Evolutionary conservation across 768 basidiomycete species (phyloP).

Genomic region (Amanita jacksonii): DNA sequence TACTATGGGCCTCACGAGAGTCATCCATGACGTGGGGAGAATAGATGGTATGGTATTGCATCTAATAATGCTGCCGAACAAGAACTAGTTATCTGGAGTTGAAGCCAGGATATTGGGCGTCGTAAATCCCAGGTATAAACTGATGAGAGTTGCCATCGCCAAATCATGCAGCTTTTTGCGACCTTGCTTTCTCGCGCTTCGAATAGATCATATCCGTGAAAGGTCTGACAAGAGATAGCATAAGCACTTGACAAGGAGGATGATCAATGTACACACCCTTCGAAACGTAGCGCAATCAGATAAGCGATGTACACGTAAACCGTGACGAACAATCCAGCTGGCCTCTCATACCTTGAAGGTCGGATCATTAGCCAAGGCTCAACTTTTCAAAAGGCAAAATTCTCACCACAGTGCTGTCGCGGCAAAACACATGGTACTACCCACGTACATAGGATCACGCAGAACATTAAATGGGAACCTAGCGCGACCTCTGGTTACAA

Average conservation of each 20-base stretch:
- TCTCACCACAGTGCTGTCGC: constrained; percentile 81
- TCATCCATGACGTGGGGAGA: too few species aligned
- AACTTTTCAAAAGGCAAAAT: background rate
- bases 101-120: constrained; percentile 3
- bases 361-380: background rate
- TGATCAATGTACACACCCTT: constrained; percentile 58
- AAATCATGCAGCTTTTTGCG: constrained; percentile 17
- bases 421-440: constrained; percentile 84
- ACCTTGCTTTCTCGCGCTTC: constrained; percentile 33
- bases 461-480: constrained; percentile 94
- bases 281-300: constrained; percentile 72
- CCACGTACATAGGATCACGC: constrained; percentile 94
- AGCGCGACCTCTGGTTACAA: background rate
- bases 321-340: constrained; percentile 75
- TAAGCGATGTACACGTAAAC: constrained; percentile 81
- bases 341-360: constrained; percentile 64
- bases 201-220: constrained; percentile 81
- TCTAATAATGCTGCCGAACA: background rate
- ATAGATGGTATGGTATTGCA: too few species aligned
- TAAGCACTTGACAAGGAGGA: constrained; percentile 1
- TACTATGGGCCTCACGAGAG: too few species aligned
- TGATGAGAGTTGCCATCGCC: background rate
- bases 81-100: background rate
- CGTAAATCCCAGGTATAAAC: background rate
- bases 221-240: constrained; percentile 30